A percentile compares a stretch with the other conserved stretches of the same genome.
Conservation (phyloP, 116 monocot genomes). For the Dioscorea cayenensis region DNA sequence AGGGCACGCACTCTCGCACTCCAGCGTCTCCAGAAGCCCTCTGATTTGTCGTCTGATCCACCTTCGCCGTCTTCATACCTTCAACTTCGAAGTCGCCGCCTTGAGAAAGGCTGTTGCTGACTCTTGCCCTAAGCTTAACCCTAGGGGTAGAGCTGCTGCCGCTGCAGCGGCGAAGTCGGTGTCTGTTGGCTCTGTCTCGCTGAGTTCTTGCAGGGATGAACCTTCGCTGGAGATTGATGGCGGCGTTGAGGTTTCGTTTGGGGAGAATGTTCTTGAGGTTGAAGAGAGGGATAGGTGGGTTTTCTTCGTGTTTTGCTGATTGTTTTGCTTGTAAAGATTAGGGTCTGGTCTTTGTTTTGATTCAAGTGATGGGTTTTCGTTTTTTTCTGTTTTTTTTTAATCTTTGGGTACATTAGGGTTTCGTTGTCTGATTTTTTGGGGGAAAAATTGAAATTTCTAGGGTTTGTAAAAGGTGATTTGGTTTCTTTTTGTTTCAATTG, state of each 20-base stretch:
- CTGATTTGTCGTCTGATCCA: background rate
- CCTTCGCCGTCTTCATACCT: constrained; percentile 32
- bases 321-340: background rate
- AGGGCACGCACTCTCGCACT: constrained; percentile 72
- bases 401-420: background rate
- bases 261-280: constrained; percentile 50
- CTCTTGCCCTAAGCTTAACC: constrained; percentile 4
- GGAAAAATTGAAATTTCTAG: background rate
- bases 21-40: constrained; percentile 24
- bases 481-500: background rate
- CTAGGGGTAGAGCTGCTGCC: no score
- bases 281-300: constrained; percentile 55
- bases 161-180: constrained; percentile 2
- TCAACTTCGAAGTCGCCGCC: constrained; percentile 75
- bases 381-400: background rate
- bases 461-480: background rate
- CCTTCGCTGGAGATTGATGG: constrained; percentile 16
- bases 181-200: constrained; percentile 5
- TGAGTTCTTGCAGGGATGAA: background rate
- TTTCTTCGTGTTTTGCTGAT: constrained; percentile 2
- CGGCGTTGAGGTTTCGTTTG: constrained; percentile 51
- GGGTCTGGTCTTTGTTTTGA: background rate
- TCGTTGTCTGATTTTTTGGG: background rate
- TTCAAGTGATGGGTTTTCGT: background rate
- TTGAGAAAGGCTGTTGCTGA: constrained; percentile 56